These are phyloP conservation scores for Thermothielavioides terrestris DNA, from an alignment of 495 filamentous ascomycete genomes.

Conservation along the genomic window DNA sequence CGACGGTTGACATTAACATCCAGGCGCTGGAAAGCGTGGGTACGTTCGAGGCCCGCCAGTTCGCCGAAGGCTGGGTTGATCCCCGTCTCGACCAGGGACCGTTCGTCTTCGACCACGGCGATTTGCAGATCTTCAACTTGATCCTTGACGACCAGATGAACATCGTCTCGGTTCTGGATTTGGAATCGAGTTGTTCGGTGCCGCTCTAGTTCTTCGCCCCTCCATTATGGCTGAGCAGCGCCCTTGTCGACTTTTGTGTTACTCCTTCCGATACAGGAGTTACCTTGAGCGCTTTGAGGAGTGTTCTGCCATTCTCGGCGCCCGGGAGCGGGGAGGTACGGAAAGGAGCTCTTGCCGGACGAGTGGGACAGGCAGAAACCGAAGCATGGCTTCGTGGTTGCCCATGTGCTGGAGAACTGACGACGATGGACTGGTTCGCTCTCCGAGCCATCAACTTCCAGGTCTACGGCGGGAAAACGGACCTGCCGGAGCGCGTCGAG, in stretches of 20 bases:
- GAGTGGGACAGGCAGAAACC: background rate
- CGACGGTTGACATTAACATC: constrained; percentile 22
- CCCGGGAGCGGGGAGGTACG: background rate
- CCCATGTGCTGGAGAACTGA: background rate
- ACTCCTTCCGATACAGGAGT: background rate
- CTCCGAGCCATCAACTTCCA: background rate
- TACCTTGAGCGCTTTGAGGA: background rate
- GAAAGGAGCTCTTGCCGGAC: background rate
- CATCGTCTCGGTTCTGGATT: constrained; percentile 24
- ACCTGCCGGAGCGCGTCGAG: background rate
- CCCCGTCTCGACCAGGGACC: constrained; percentile 18
- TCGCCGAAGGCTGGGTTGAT: constrained; percentile 18
- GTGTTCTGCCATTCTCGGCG: background rate
- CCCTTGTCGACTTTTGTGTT: background rate
- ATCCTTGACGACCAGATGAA: constrained; percentile 21
- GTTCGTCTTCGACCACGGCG: constrained; percentile 25
- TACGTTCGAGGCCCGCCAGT: constrained; percentile 14
- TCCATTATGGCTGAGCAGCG: constrained; percentile 17
- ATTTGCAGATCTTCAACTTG: constrained; percentile 23
- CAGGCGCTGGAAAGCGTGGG: constrained; percentile 21
- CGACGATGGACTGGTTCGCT: background rate
- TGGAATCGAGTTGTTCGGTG: constrained; percentile 27
- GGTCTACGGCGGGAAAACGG: background rate
- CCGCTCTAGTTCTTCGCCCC: constrained; percentile 22
- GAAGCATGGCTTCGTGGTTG: background rate